These are phyloP conservation scores for Ormosia semicastrata DNA, from an alignment of 306 rosid species.

Conservation along the genomic window DNA sequence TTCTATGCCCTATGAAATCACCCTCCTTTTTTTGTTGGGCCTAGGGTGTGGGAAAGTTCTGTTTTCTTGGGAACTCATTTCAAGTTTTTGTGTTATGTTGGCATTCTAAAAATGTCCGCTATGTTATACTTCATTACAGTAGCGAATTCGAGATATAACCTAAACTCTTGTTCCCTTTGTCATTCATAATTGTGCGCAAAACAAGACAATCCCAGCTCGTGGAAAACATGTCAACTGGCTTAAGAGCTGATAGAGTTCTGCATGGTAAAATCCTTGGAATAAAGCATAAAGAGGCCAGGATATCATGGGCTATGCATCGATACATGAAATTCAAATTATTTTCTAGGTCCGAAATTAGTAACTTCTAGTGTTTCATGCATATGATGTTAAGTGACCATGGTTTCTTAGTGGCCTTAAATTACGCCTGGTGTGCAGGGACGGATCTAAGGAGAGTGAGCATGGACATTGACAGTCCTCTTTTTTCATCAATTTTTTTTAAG, in stretches of 20 bases:
- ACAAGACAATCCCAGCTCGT: background rate
- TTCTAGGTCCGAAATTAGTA: background rate
- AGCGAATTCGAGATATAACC: background rate
- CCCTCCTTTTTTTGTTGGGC: background rate
- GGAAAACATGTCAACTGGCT: background rate
- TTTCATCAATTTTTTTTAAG: too few relatives aligned
- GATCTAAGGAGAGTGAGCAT: too few relatives aligned
- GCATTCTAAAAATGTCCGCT: background rate
- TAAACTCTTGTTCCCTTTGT: background rate
- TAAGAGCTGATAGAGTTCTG: background rate
- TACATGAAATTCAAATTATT: constrained; percentile 6
- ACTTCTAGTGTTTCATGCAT: background rate
- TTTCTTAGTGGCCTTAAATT: background rate
- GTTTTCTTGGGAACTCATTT: background rate
- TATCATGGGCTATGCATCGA: background rate
- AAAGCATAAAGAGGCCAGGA: background rate
- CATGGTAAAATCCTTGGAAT: background rate
- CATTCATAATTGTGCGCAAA: background rate
- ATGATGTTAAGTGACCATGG: background rate
- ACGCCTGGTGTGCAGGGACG: background rate
- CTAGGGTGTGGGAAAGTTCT: background rate
- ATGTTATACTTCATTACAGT: background rate
- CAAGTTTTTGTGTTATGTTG: background rate
- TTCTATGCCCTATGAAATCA: background rate
- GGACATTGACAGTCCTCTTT: too few relatives aligned